These are phyloP conservation scores for Pyrenophora teres DNA, from an alignment of 2,329 filamentous ascomycete genomes.

Conservation along the genomic window DNA sequence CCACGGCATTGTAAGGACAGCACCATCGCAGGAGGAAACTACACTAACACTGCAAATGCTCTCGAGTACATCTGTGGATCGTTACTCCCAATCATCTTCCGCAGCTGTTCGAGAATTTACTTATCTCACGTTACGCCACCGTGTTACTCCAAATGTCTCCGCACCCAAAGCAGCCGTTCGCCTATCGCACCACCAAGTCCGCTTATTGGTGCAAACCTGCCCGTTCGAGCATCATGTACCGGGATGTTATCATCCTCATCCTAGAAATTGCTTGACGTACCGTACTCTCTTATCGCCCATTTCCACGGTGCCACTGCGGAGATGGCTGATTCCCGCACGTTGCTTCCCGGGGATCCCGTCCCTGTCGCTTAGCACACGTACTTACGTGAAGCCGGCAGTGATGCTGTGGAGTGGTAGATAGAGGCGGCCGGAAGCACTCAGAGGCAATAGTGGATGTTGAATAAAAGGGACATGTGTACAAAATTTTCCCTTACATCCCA, in stretches of 20 bases:
- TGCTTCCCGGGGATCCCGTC: slow-evolving; percentile 8
- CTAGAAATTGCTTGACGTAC: background rate
- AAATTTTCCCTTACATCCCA: background rate
- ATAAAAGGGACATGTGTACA: background rate
- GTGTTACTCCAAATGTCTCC: slow-evolving; percentile 11
- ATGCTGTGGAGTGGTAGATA: slow-evolving; percentile 15
- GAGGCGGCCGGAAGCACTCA: slow-evolving; percentile 6
- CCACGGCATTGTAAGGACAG: background rate
- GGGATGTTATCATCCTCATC: slow-evolving; percentile 11
- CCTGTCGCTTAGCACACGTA: slow-evolving; percentile 20
- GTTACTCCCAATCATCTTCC: background rate
- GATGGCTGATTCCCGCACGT: background rate
- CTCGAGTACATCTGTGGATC: background rate
- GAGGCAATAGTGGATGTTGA: background rate
- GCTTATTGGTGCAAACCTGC: slow-evolving; percentile 14
- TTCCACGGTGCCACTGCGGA: slow-evolving; percentile 10
- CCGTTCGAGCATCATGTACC: slow-evolving; percentile 13
- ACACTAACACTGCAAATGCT: background rate
- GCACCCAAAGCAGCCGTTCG: slow-evolving; percentile 4
- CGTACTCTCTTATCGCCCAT: slow-evolving; percentile 15
- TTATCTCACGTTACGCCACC: slow-evolving; percentile 20
- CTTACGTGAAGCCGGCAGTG: slow-evolving; percentile 16
- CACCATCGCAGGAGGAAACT: background rate
- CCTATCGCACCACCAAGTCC: slow-evolving; percentile 8
- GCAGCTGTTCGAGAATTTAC: background rate